phyloP scores from a whole-genome alignment of 2,329 filamentous ascomycete genomes.

The Alternaria incomplexa region DNA sequence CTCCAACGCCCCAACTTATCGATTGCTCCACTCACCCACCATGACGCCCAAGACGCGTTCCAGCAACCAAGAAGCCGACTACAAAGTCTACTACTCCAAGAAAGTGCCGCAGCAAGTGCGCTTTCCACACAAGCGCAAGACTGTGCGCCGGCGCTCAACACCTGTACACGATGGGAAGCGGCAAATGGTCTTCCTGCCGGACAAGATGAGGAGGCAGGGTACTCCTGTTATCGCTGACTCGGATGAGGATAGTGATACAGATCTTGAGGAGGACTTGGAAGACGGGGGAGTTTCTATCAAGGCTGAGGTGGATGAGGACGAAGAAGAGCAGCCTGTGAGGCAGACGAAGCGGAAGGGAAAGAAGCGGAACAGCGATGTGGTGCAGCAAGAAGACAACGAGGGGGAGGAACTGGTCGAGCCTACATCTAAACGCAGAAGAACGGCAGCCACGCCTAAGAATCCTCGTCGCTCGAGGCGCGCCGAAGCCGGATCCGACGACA shows the following conservation, averaged over 20 bases:
- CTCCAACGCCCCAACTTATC: not conserved
- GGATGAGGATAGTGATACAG: constrained; percentile 15
- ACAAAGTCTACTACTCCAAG: constrained; percentile 41
- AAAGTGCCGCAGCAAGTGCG: constrained; percentile 36
- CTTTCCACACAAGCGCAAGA: constrained; percentile 39
- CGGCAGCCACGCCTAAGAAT: constrained; percentile 1
- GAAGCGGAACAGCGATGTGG: constrained; percentile 22
- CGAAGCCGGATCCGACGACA: constrained; percentile 6
- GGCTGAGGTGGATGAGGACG: not conserved
- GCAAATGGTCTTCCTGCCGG: constrained; percentile 39
- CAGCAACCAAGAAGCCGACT: constrained; percentile 31
- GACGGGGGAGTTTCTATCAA: not conserved
- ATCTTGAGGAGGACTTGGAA: constrained; percentile 10
- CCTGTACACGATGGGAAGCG: constrained; percentile 25
- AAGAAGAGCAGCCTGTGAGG: not conserved
- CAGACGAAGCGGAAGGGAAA: constrained; percentile 12
- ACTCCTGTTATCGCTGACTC: constrained; percentile 15
- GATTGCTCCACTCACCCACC: constrained; percentile 7
- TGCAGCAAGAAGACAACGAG: constrained; percentile 8
- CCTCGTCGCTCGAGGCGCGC: constrained; percentile 3
- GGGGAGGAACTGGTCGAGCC: constrained; percentile 6
- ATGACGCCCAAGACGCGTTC: constrained; percentile 40
- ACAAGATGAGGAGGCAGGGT: constrained; percentile 29
- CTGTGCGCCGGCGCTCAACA: constrained; percentile 28
- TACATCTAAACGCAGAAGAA: constrained; percentile 30